A percentile compares a stretch with the other conserved stretches of the same genome.
Evolutionary conservation across 257 asterid genomes (phyloP).

Genomic region (Penstemon davidsonii): DNA sequence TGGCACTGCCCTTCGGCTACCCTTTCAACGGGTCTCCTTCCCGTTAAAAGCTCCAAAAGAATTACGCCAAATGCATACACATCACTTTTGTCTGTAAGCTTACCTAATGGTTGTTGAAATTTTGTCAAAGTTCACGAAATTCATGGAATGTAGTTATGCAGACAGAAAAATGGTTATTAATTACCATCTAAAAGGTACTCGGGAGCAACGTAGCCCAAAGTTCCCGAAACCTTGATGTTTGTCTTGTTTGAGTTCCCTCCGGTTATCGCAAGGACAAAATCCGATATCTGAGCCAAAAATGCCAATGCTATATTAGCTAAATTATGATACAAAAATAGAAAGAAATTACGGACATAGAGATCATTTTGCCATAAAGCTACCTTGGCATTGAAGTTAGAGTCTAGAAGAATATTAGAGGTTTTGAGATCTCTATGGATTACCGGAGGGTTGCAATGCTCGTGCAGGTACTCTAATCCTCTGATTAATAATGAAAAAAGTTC

Average conservation of each 20-base stretch:
- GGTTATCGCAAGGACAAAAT: constrained; percentile 79
- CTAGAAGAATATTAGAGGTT: constrained; percentile 83
- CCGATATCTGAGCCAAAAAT: constrained; percentile 64
- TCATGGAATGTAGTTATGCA: constrained; percentile 2
- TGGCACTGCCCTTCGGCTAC: constrained; percentile 67
- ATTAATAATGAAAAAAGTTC: constrained; percentile 14
- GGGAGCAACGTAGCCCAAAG: constrained; percentile 89
- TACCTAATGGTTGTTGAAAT: constrained; percentile 51
- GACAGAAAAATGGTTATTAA: constrained; percentile 16
- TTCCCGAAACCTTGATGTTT: constrained; percentile 76
- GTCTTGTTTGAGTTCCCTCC: constrained; percentile 62
- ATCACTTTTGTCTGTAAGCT: constrained; percentile 91
- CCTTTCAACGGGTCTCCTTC: constrained; percentile 81
- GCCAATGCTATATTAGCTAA: constrained; percentile 17
- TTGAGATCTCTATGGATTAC: constrained; percentile 92
- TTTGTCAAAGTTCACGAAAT: background rate
- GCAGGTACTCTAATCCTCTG: constrained; percentile 90
- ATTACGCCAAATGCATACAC: constrained; percentile 92
- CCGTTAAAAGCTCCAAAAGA: constrained; percentile 87
- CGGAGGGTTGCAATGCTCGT: constrained; percentile 81
- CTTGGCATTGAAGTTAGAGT: constrained; percentile 81
- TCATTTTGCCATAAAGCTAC: constrained; percentile 37
- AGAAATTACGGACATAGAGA: background rate
- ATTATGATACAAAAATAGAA: background rate
- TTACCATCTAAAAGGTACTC: constrained; percentile 85